Base-by-base conservation (phyloP, 345 rosid species). In the Eucalyptus albens region DNA sequence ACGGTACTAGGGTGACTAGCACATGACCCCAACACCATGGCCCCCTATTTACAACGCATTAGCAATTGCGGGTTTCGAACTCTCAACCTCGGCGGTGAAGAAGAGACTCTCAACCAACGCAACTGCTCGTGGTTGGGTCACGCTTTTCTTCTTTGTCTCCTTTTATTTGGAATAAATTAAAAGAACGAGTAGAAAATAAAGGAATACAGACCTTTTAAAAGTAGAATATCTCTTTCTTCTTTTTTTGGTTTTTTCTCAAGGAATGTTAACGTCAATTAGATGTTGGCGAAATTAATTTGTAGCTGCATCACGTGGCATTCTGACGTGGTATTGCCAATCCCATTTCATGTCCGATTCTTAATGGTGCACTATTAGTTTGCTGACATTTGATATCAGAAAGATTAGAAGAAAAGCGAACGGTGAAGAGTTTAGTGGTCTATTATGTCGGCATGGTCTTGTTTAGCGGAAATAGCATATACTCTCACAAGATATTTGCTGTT, bases 51-150 rank as follows among this genome's bases (percentile, higher is more conserved):
- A 15, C 17, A 50, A 15, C 6, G 7, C 51, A 50, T 50, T 50
- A 50, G 50, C 1, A 50, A 50, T 0, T 0, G 0, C 3, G 6
- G 7, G 17, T 50, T 50, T 50, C 3, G 3, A 50, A 50, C 51
- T 50, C 17, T 50, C 51, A 50, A 50, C 3, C 51, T 50, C 51
- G 1, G 7, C 7, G 0, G 17, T 50, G 17, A 50, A 50, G 3
- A 15, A 50, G 3, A 15, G 7, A 50, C 6, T 50, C 51, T 50
- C 51, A 50, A 50, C 17, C 7, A 50, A 50, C 7, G 3, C 7
- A 15, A 6, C 1, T 5, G 3, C 17, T 2, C 0, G 7, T 0
- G 17, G 51, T 50, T 50, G 7, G 51, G 51, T 15, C 47, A 40
- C 24, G 9, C 47, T 21, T 4, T 72, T 21, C 7, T 42, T 22